Conservation (phyloP, 441 rosid species). For the Populus hybrid region DNA sequence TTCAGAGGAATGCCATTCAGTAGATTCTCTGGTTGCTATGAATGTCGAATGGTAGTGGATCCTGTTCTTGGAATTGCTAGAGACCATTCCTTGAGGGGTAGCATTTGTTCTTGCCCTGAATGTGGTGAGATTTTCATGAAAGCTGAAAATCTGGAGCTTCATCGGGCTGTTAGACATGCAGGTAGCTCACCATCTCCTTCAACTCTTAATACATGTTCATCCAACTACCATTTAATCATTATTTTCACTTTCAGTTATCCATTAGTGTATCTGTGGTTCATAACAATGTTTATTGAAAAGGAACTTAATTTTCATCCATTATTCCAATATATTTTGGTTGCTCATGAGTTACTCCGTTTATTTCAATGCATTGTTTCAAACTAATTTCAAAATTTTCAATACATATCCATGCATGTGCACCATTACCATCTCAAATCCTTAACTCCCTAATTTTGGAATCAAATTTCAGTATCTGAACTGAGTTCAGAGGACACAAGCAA, state of each 20-base stretch:
- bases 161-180: constrained; percentile 67
- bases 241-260: not conserved
- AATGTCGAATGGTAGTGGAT: constrained; percentile 70
- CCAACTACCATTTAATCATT: not conserved
- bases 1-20: constrained; percentile 61
- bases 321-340: not conserved
- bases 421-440: not conserved
- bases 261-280: not conserved
- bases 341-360: not conserved
- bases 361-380: not conserved
- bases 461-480: constrained; percentile 54
- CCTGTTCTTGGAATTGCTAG: constrained; percentile 62
- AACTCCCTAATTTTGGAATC: not conserved
- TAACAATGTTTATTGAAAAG: not conserved
- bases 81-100: constrained; percentile 53
- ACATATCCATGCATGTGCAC: not conserved
- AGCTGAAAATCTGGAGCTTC: constrained; percentile 61
- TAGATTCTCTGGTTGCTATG: constrained; percentile 71
- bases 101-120: constrained; percentile 55
- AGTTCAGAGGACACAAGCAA: constrained; percentile 72
- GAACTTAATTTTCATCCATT: not conserved
- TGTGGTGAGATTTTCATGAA: constrained; percentile 70
- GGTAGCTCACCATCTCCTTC: constrained; percentile 27
- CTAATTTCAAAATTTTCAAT: not conserved
- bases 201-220: not conserved